Evolutionary conservation across 768 basidiomycete species (phyloP).

Genomic region (Tulasnella sp.): DNA sequence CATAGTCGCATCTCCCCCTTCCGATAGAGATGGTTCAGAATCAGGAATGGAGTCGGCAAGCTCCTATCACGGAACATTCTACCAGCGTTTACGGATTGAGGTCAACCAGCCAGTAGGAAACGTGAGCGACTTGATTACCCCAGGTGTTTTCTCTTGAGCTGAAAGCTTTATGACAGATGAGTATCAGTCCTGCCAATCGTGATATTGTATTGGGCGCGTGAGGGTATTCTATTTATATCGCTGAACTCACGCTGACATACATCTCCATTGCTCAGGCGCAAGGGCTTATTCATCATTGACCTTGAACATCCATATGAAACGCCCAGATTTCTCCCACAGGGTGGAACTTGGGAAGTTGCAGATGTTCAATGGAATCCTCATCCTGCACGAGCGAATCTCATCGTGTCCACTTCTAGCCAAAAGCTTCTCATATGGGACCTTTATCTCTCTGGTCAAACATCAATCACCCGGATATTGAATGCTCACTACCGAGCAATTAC

Average conservation of each 20-base stretch:
- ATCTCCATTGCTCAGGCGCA: slow-evolving; percentile 33
- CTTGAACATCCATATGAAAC: slow-evolving; percentile 73
- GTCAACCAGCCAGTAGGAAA: slow-evolving; percentile 17
- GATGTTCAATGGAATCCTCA: slow-evolving; percentile 93
- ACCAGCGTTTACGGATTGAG: slow-evolving; percentile 12
- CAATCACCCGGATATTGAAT: slow-evolving; percentile 72
- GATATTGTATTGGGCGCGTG: slow-evolving; percentile 87
- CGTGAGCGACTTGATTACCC: not conserved
- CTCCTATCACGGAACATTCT: slow-evolving; percentile 10
- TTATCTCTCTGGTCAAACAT: slow-evolving; percentile 53
- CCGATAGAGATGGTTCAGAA: not conserved
- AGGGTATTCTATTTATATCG: slow-evolving; percentile 20
- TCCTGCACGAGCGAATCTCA: slow-evolving; percentile 56
- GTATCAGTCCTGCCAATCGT: slow-evolving; percentile 74
- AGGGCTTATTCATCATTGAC: slow-evolving; percentile 92
- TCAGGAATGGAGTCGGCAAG: not conserved
- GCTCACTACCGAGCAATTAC: slow-evolving; percentile 93
- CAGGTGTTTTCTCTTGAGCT: not conserved
- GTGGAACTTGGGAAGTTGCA: slow-evolving; percentile 91
- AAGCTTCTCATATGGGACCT: slow-evolving; percentile 94
- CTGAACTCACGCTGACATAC: slow-evolving; percentile 24
- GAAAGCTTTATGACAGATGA: slow-evolving; percentile 44
- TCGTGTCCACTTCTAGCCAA: slow-evolving; percentile 79
- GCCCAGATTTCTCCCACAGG: slow-evolving; percentile 90
- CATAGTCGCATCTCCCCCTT: not conserved